These are phyloP conservation scores for Eimeria sp. DNA, from an alignment of 169 alveolate genomes.

Conservation along the genomic window DNA sequence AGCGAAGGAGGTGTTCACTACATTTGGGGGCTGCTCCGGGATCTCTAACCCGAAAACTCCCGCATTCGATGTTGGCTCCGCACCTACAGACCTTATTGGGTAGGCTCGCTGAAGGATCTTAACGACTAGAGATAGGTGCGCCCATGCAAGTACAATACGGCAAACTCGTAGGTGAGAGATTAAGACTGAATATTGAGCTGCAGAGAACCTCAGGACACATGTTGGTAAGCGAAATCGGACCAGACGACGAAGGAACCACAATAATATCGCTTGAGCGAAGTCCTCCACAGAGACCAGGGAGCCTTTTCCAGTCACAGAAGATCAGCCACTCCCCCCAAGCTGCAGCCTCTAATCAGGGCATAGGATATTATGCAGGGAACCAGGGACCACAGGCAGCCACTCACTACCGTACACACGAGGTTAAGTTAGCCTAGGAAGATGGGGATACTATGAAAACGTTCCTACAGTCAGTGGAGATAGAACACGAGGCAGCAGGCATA, in stretches of 20 bases:
- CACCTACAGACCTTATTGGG: too few relatives aligned
- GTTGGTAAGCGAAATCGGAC: background rate
- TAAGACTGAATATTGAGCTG: background rate
- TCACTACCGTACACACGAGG: background rate
- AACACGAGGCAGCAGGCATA: background rate
- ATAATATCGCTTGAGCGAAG: background rate
- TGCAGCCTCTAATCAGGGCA: background rate
- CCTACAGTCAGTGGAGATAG: background rate
- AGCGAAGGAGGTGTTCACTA: too few relatives aligned
- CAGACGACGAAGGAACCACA: background rate
- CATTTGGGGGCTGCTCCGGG: too few relatives aligned
- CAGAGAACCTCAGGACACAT: background rate
- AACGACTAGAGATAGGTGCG: background rate
- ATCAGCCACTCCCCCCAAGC: background rate
- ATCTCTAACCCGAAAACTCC: too few relatives aligned
- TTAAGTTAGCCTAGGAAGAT: background rate
- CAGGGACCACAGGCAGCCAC: background rate
- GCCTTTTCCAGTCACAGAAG: background rate
- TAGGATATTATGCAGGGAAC: background rate
- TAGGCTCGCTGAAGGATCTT: background rate
- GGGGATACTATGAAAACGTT: background rate
- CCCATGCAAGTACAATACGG: background rate
- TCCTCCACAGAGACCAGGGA: background rate
- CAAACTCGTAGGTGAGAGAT: background rate
- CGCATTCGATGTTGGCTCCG: too few relatives aligned